These are phyloP conservation scores for Peltaster fructicola DNA, from an alignment of 2,329 filamentous ascomycete species.

Conservation along the genomic window DNA sequence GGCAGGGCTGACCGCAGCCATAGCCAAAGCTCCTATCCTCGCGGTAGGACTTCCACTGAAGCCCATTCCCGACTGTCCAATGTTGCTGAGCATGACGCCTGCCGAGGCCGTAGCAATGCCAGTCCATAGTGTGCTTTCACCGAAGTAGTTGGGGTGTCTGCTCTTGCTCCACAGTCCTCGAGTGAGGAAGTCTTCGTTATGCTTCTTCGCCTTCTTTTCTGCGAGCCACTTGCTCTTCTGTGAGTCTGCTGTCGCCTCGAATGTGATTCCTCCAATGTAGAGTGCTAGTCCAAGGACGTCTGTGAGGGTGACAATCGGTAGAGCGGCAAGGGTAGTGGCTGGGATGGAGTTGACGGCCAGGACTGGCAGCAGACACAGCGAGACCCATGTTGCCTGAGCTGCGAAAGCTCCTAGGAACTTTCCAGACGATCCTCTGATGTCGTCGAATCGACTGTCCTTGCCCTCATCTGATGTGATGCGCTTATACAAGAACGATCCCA, in stretches of 20 bases:
- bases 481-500: constrained; percentile 47
- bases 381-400: constrained; percentile 50
- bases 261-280: constrained; percentile 40
- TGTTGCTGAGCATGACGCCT: constrained; percentile 36
- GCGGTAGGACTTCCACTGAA: constrained; percentile 28
- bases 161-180: constrained; percentile 43
- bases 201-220: constrained; percentile 46
- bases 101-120: constrained; percentile 44
- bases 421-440: constrained; percentile 32
- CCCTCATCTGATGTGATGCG: constrained; percentile 40
- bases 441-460: constrained; percentile 40
- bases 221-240: constrained; percentile 46
- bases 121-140: constrained; percentile 52
- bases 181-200: constrained; percentile 49
- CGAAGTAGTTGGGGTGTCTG: constrained; percentile 54
- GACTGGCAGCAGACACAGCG: constrained; percentile 47
- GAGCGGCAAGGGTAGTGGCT: constrained; percentile 30
- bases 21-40: constrained; percentile 26
- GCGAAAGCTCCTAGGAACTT: constrained; percentile 39
- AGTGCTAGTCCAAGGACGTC: constrained; percentile 41
- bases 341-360: constrained; percentile 46
- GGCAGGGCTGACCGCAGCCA: constrained; percentile 43
- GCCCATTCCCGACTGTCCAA: constrained; percentile 40
- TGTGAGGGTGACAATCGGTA: constrained; percentile 32
- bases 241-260: constrained; percentile 44